Evolutionary conservation across 2,329 filamentous ascomycete genomes (phyloP).

Genomic region (Penicillium janthinellum): DNA sequence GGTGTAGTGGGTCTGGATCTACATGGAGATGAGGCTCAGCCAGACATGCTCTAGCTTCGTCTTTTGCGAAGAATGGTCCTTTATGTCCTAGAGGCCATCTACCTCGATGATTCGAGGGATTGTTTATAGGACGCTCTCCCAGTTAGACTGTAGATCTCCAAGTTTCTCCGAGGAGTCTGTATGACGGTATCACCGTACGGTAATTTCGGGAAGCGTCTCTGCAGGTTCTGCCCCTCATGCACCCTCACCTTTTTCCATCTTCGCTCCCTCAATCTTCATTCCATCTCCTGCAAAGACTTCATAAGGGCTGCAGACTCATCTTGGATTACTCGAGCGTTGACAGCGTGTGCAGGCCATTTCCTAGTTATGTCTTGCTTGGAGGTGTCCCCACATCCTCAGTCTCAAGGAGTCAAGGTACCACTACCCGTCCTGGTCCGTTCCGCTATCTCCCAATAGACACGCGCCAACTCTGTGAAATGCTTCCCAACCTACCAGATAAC

Average conservation of each 20-base stretch:
- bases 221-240: not conserved
- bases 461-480: slow-evolving; percentile 4
- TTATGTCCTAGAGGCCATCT: too few relatives aligned
- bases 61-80: too few relatives aligned
- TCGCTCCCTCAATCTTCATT: not conserved
- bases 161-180: too few relatives aligned
- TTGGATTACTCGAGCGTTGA: not conserved
- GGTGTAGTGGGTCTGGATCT: too few relatives aligned
- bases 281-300: not conserved
- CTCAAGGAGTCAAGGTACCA: not conserved
- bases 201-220: slow-evolving; percentile 1
- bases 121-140: too few relatives aligned
- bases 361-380: not conserved
- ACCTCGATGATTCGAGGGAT: too few relatives aligned
- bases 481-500: slow-evolving; percentile 6
- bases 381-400: slow-evolving; percentile 9
- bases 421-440: slow-evolving; percentile 5
- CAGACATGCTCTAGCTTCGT: too few relatives aligned
- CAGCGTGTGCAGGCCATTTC: not conserved
- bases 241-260: not conserved
- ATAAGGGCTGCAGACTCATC: not conserved
- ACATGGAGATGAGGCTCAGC: too few relatives aligned
- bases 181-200: not conserved
- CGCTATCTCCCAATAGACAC: slow-evolving; percentile 12
- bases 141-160: too few relatives aligned